Percentiles rank a stretch among this genome's conserved stretches.
phyloP scores from a whole-genome alignment of 495 filamentous ascomycete species.

The Xylaria sp. region DNA sequence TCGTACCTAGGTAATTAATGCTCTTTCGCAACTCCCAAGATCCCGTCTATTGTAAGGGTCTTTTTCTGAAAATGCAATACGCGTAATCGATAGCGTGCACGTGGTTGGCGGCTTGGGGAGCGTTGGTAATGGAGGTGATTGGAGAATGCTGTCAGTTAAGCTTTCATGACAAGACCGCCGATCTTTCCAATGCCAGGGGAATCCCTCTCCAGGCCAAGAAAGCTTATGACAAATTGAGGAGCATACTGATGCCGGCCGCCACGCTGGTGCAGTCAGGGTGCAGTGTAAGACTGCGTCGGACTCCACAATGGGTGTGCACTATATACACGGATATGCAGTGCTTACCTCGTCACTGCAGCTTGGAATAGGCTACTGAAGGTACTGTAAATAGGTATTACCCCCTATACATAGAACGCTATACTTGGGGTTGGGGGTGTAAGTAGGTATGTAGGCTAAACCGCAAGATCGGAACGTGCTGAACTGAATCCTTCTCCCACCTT shows the following conservation, averaged over 20 bases:
- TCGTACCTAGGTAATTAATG: no score
- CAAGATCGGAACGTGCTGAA: no score
- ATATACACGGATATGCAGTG: not conserved
- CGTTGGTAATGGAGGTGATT: not conserved
- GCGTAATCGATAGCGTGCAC: not conserved
- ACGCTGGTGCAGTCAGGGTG: not conserved
- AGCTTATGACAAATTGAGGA: conserved; percentile 23
- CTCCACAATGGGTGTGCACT: not conserved
- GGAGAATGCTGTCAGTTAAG: conserved; percentile 15
- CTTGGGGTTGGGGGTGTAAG: not conserved
- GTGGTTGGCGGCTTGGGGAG: not conserved
- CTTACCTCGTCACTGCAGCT: not conserved
- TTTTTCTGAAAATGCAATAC: not conserved
- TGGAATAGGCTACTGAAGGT: no score
- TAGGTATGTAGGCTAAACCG: not conserved
- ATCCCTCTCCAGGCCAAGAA: not conserved
- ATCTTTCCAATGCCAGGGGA: conserved; percentile 13
- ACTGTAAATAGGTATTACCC: not conserved
- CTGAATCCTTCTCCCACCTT: not conserved
- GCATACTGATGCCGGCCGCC: conserved; percentile 9
- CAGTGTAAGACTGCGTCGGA: not conserved
- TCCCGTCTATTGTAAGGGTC: not conserved
- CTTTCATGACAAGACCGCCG: conserved; percentile 24
- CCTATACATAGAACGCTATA: no score
- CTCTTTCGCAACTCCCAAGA: not conserved